Conservation (phyloP, 768 basidiomycete species). For the Lactifluus pinguis region DNA sequence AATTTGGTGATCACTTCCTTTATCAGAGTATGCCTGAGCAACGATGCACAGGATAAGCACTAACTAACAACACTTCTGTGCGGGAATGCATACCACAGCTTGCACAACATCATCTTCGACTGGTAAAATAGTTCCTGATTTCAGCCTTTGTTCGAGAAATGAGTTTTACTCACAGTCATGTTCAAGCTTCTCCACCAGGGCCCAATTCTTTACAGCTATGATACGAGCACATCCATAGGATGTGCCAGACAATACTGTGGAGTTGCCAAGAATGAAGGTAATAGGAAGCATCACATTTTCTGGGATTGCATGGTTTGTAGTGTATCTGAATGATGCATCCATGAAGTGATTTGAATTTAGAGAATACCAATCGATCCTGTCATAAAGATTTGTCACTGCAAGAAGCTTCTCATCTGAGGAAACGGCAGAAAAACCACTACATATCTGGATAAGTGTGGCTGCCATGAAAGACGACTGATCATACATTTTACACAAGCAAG, state of each 20-base stretch:
- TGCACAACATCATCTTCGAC: neutral
- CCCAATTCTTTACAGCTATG: neutral
- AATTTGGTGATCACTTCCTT: neutral
- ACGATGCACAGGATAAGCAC: no score
- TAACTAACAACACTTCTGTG: no score
- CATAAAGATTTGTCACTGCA: neutral
- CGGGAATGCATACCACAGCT: no score
- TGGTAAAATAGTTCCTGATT: neutral
- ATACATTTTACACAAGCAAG: neutral
- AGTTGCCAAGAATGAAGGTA: neutral
- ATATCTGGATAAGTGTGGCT: no score
- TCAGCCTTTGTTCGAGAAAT: neutral
- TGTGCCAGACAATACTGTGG: neutral
- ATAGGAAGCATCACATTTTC: neutral
- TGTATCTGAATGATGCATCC: neutral
- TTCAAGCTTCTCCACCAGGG: neutral
- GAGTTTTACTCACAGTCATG: no score
- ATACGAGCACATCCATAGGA: neutral
- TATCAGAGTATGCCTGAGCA: no score
- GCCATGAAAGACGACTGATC: neutral
- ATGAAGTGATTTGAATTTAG: neutral
- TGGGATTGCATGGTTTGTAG: neutral
- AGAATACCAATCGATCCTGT: neutral
- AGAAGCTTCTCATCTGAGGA: neutral
- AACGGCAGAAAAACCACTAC: neutral